Base-by-base conservation (phyloP, 2,329 filamentous ascomycete genomes). In the Colletotrichum musae region DNA sequence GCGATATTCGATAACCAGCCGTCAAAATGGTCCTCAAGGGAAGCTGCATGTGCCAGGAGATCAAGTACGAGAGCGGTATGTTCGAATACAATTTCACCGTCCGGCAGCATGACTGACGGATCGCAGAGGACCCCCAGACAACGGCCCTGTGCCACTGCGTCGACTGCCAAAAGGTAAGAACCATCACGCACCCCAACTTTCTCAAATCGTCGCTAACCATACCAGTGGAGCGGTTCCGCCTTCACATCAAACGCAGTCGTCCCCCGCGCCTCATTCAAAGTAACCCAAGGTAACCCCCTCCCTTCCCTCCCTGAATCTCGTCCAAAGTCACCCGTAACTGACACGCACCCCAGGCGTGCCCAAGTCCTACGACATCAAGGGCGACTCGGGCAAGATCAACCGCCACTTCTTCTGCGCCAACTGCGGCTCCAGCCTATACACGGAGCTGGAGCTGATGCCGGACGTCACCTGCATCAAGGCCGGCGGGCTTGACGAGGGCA, bases 221-320 rank as follows among this genome's bases (percentile, higher is more conserved):
- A 2, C 6, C 41, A 84, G 78, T 86, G 84, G 83, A 83, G 85
- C 9, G 86, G 87, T 47, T 80, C 84, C n/a, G 82, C 86, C 15
- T 89, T 83, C 74, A 88, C 87, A 39, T 84, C 86, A 73, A 89
- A 89, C 74, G 81, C 82, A 10, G 80, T 88, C 3, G 82, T 89
- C 3, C 80, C 85, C 4, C 81, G 83, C 16, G 74, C 75, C 9
- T 76, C 76, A 28, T 87, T 89, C 77, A 80, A 80, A 39, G 78
- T 88, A 26, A 86, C 82, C 57, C 84, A 86, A 73, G 86, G 84
- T 83, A 73, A 6, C 28, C 6, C 45, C n/a, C 16, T 18, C 0
- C 0, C 21, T 0, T 47, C n/a, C 24, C n/a, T 24, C 18, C 4
- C 15, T 1, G 1, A 13, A 0, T 26, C 1, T 10, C 3, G 6